Evolutionary conservation across 805 yeast genomes (phyloP).

Genomic region (Candida awuae): DNA sequence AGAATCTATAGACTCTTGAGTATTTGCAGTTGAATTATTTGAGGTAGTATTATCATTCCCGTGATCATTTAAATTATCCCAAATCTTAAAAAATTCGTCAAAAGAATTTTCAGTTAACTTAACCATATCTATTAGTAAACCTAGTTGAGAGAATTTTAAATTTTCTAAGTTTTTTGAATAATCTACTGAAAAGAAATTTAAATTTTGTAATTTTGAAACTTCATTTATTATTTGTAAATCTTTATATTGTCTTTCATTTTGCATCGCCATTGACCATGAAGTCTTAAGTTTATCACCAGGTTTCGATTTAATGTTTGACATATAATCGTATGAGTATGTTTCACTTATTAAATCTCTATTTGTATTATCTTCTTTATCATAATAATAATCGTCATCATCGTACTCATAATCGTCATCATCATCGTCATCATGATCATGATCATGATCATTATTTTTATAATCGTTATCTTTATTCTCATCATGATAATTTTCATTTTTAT

Average conservation of each 20-base stretch:
- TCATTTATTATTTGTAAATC: conserved; percentile 82
- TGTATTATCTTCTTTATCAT: conserved; percentile 1
- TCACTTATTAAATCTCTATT: too few relatives aligned
- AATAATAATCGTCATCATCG: conserved; percentile 15
- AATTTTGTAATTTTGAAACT: conserved; percentile 49
- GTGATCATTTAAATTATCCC: conserved; percentile 18
- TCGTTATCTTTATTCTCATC: conserved; percentile 3
- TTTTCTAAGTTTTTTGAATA: conserved; percentile 45
- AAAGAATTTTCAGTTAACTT: conserved; percentile 24
- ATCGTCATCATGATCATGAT: not conserved
- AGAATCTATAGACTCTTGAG: too few relatives aligned
- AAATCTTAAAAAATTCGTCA: conserved; percentile 25
- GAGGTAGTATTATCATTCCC: conserved; percentile 3
- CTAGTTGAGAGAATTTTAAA: conserved; percentile 50
- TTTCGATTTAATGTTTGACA: conserved; percentile 21
- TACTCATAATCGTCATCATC: conserved; percentile 6
- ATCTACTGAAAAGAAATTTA: conserved; percentile 42
- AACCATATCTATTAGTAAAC: conserved; percentile 35
- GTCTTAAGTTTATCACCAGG: conserved; percentile 41
- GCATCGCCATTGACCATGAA: conserved; percentile 51
- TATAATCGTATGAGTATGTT: conserved; percentile 3
- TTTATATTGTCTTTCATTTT: conserved; percentile 77
- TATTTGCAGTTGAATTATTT: not conserved
- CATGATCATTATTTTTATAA: conserved; percentile 4
- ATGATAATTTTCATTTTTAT: too few relatives aligned